phyloP scores from a whole-genome alignment of 73 alveolate species.

The Loxodes magnus region DNA sequence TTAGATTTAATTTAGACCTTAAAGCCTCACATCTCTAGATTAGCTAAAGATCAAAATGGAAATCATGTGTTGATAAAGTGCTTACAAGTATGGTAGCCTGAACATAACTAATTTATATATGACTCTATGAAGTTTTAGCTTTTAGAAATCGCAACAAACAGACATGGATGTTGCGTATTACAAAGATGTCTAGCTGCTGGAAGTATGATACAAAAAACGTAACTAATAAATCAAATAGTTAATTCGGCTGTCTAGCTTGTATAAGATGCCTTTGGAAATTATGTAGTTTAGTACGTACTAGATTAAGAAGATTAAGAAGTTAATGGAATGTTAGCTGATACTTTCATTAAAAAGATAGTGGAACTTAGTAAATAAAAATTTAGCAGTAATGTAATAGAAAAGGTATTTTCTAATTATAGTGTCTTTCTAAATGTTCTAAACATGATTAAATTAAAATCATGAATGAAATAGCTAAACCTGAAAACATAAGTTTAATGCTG shows the following conservation, averaged over 20 bases:
- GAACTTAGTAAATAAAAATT: slow-evolving; percentile 43
- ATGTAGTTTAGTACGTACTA: slow-evolving; percentile 50
- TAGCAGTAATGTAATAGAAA: slow-evolving; percentile 51
- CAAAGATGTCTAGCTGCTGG: slow-evolving; percentile 57
- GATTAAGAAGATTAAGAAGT: neutral
- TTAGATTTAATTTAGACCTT: slow-evolving; percentile 26
- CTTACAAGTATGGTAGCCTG: slow-evolving; percentile 22
- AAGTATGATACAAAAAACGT: slow-evolving; percentile 19
- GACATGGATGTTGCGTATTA: slow-evolving; percentile 82
- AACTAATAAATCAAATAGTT: slow-evolving; percentile 35
- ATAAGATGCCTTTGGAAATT: slow-evolving; percentile 72
- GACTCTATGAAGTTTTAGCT: slow-evolving; percentile 36
- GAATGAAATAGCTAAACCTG: neutral
- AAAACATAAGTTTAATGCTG: neutral
- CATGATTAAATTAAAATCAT: neutral
- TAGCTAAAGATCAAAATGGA: slow-evolving; percentile 59
- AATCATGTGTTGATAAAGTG: slow-evolving; percentile 61
- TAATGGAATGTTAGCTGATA: neutral
- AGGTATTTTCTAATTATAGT: too few relatives aligned
- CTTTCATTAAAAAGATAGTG: slow-evolving; percentile 15
- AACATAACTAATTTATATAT: slow-evolving; percentile 39
- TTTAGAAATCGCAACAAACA: slow-evolving; percentile 49
- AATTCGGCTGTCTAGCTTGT: slow-evolving; percentile 28
- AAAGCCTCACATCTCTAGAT: slow-evolving; percentile 21
- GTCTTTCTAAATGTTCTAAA: slow-evolving; percentile 2